Base-by-base conservation (phyloP, 2,329 filamentous ascomycete genomes). In the Xylariaceae sp. region DNA sequence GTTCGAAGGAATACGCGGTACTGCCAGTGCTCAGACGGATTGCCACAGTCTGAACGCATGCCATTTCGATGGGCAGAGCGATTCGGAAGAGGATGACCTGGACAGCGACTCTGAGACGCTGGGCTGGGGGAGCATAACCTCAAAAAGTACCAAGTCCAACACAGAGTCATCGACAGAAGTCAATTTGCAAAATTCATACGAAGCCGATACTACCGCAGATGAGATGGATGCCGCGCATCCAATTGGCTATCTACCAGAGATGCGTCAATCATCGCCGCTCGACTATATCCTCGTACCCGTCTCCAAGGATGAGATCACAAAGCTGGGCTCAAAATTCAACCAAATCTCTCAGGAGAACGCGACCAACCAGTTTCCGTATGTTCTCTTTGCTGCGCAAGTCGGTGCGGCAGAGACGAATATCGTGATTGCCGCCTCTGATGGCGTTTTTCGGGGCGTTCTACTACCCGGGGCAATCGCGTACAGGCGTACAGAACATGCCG, bases 251-350 rank as follows among this genome's bases (percentile, higher is more conserved):
- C 32, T 35, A 36, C 9, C 33, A 15, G 5, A 36, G 12, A 36
- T 14, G 4, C 3, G 15, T 35, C 10, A 35, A 36, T 14, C 12
- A 36, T 36, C 15, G 33, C 9, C 9, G 15, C 33, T 36, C 10
- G 47, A 53, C 14, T 50, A 53, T 10, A 43, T 47, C 11, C 35
- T 53, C 4, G 42, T 53, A 27, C 5, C 43, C 5, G 1, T 53
- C 38, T 14, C 17, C 1, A 11, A 9, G 1, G 6, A 33, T 5
- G 17, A 5, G 14, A n/a, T 50, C n/a, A 11, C 38, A 14, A 30
- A 5, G 6, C 11, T 39, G 11, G 38, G 31, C 30, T 1, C 11
- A 1, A 22, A 31, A 12, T 18, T 45, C 30, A 36, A 40, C 39
- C 14, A 15, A 14, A 7, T 17, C 10, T 3, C 4, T 18, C 18